Evolutionary conservation across 2,329 filamentous ascomycete species (phyloP).

Genomic region (Cryphonectria carpinicola): DNA sequence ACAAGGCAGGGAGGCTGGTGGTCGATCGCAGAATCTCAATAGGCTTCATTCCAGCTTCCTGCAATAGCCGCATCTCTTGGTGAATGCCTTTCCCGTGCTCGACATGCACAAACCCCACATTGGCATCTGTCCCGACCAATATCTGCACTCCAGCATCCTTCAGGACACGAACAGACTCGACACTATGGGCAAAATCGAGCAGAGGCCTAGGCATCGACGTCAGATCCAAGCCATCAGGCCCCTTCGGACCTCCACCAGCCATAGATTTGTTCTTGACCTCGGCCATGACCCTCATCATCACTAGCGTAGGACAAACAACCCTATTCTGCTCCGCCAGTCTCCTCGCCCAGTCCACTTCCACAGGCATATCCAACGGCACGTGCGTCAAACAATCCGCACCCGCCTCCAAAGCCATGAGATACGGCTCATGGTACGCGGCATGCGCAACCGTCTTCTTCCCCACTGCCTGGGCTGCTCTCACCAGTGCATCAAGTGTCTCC

Average conservation of each 20-base stretch:
- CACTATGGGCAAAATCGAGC: background rate
- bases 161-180: background rate
- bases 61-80: background rate
- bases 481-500: constrained; percentile 10
- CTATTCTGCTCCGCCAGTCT: background rate
- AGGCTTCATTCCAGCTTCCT: constrained; percentile 2
- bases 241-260: background rate
- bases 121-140: background rate
- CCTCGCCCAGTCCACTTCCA: background rate
- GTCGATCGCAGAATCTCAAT: background rate
- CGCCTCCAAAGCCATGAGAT: background rate
- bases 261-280: background rate
- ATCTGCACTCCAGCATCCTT: background rate
- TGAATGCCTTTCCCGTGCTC: constrained; percentile 2
- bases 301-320: constrained; percentile 8
- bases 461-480: background rate
- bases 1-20: constrained; percentile 1
- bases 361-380: background rate
- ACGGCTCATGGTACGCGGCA: background rate
- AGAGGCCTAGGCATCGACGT: background rate
- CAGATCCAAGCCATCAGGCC: background rate
- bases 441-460: constrained; percentile 8
- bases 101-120: background rate
- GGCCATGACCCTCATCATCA: background rate
- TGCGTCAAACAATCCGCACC: constrained; percentile 14